These are phyloP conservation scores for Skeletonema menzelii DNA, from an alignment of 108 stramenopile genomes.

Conservation along the genomic window DNA sequence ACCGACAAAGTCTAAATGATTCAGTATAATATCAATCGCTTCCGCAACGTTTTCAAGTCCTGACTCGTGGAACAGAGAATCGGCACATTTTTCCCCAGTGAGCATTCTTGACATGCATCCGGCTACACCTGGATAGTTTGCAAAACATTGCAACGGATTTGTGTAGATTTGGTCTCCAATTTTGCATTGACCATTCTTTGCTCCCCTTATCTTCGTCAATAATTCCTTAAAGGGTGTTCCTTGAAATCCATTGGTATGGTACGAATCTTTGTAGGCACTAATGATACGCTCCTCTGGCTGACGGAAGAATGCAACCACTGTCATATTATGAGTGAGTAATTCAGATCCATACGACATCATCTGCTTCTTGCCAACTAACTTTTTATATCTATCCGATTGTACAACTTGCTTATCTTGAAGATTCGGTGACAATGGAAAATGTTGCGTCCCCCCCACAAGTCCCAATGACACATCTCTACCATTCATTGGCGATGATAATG, in stretches of 20 bases:
- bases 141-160: constrained; percentile 45
- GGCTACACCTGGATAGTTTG: constrained; percentile 41
- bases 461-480: constrained; percentile 28
- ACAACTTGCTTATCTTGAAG: neutral
- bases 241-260: constrained; percentile 35
- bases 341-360: constrained; percentile 28
- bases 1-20: constrained; percentile 41
- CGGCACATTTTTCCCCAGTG: constrained; percentile 41
- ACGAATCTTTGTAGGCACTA: constrained; percentile 35
- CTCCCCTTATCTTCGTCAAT: neutral
- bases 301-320: constrained; percentile 44
- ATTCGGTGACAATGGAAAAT: constrained; percentile 23
- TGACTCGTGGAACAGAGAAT: constrained; percentile 18
- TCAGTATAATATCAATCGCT: constrained; percentile 38
- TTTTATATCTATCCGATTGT: constrained; percentile 11
- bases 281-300: constrained; percentile 48
- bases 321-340: constrained; percentile 31
- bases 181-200: neutral
- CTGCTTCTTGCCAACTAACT: constrained; percentile 1
- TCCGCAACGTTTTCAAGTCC: constrained; percentile 29
- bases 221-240: neutral
- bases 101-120: constrained; percentile 49
- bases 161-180: constrained; percentile 3
- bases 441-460: constrained; percentile 48
- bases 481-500: neutral